Conservation (phyloP, 2,329 filamentous ascomycete species). For the Didymella pinodella region DNA sequence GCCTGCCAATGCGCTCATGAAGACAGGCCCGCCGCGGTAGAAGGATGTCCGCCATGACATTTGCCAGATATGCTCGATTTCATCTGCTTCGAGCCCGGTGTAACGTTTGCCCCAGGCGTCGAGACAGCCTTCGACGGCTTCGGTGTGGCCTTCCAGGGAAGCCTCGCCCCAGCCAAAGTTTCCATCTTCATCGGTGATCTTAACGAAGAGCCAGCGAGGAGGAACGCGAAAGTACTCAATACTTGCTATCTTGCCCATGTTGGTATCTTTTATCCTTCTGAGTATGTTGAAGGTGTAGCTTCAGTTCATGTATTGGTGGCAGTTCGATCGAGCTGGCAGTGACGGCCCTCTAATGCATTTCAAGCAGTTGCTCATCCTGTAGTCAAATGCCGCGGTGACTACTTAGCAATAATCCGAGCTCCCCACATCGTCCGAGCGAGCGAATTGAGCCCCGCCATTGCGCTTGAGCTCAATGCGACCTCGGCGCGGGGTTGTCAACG, state of each 20-base stretch:
- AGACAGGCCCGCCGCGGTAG: conserved; percentile 79
- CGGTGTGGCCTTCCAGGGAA: conserved; percentile 75
- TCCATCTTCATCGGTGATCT: conserved; percentile 72
- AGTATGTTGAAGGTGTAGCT: neutral
- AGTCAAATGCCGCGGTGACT: conserved; percentile 8
- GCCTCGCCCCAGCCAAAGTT: conserved; percentile 77
- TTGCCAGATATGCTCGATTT: conserved; percentile 85
- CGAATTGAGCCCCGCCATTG: conserved; percentile 16
- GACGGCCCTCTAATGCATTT: no score
- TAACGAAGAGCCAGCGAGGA: conserved; percentile 80
- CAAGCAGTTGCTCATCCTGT: neutral
- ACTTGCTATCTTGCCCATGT: conserved; percentile 68
- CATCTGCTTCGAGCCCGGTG: conserved; percentile 73
- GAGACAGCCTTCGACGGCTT: conserved; percentile 76
- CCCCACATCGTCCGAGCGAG: conserved; percentile 6
- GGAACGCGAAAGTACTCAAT: conserved; percentile 79
- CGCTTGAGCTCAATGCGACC: conserved; percentile 8
- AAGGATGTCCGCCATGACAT: conserved; percentile 73
- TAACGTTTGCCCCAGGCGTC: conserved; percentile 71
- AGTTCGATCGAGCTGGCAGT: neutral
- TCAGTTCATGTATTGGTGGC: neutral
- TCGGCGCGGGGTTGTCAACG: conserved; percentile 37
- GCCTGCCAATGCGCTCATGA: conserved; percentile 80
- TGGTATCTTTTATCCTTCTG: neutral
- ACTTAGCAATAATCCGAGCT: conserved; percentile 1